Base-by-base conservation (phyloP, 2,329 filamentous ascomycete genomes). In the Colletotrichum tofieldiae region DNA sequence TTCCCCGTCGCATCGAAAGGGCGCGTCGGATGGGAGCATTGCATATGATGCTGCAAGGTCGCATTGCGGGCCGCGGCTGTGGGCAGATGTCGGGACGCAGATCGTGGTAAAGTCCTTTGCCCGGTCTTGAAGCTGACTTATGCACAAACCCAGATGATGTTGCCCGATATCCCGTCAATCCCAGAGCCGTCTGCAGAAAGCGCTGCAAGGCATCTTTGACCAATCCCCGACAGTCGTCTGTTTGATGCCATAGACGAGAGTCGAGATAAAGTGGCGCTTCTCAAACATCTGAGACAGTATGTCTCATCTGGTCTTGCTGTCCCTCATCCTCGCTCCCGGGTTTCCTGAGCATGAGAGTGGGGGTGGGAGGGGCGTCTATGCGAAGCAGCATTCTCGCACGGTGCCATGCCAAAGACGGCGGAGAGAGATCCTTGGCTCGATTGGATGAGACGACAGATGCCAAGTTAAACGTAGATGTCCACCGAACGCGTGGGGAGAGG, bases 61-160 rank as follows among this genome's bases (percentile, higher is more conserved):
- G 54, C 70, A 51, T 72, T 29, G 39, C 65, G 65, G 65, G 60
- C 59, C 60, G 60, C 43, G 20, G 20, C 51, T 29, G 45, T 37
- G 54, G 47, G 14, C n/a, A 55, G 41, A 45, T 54, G 51, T 29
- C 41, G 69, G 29, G 43, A 59, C 32, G 37, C 45, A 45, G 58
- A 61, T 59, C 43, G 29, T 45, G 32, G 43, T 16, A 16, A 29
- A 37, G 16, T 56, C 35, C 39, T 64, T 18, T 11, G 20, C 37
- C 51, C 51, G n/a, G 49, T 68, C 6, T 45, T 26, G 47, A 47
- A 32, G n/a, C 20, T 11, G 29, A 37, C 11, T 26, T n/a, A 37
- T 62, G 29, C 35, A 26, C 16, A 18, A 26, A 49, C n/a, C 12
- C 35, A 16, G 23, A 16, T 35, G 14, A 14, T 5, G 29, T 12